phyloP scores from a whole-genome alignment of 2,329 filamentous ascomycete genomes.

The Paecilomyces fulvus region DNA sequence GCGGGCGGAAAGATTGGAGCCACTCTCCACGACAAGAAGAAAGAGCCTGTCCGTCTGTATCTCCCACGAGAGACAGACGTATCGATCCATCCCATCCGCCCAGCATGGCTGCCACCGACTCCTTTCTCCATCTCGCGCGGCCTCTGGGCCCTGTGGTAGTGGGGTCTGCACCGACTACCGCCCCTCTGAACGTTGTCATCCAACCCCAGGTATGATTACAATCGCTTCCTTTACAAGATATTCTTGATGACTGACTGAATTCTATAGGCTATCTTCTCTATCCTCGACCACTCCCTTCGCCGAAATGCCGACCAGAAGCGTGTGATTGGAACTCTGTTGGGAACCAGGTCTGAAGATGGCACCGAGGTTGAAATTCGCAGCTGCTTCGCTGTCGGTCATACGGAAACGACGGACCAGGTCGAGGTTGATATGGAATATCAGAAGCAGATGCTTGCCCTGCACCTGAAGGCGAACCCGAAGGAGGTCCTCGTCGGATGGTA shows the following conservation, averaged over 20 bases:
- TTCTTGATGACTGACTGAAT: constrained; percentile 9
- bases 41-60: constrained; percentile 22
- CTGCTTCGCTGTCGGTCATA: constrained; percentile 96
- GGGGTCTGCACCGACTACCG: constrained; percentile 74
- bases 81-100: constrained; percentile 23
- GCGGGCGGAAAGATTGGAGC: constrained; percentile 22
- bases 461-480: constrained; percentile 87
- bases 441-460: constrained; percentile 95
- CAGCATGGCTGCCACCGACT: constrained; percentile 76
- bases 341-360: constrained; percentile 89
- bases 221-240: neutral
- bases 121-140: constrained; percentile 89
- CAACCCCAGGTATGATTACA: constrained; percentile 72
- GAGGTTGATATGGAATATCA: constrained; percentile 99
- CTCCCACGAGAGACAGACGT: constrained; percentile 9
- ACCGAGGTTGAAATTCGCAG: constrained; percentile 92
- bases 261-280: constrained; percentile 52
- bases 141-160: constrained; percentile 75
- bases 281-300: constrained; percentile 84
- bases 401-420: constrained; percentile 96
- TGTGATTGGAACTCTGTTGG: constrained; percentile 92
- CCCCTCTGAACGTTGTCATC: constrained; percentile 87
- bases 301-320: constrained; percentile 86
- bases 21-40: constrained; percentile 21
- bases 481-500: constrained; percentile 97